These are phyloP conservation scores for Rhodotorula glutinis DNA, from an alignment of 1,284 basidiomycete species.

Conservation along the genomic window DNA sequence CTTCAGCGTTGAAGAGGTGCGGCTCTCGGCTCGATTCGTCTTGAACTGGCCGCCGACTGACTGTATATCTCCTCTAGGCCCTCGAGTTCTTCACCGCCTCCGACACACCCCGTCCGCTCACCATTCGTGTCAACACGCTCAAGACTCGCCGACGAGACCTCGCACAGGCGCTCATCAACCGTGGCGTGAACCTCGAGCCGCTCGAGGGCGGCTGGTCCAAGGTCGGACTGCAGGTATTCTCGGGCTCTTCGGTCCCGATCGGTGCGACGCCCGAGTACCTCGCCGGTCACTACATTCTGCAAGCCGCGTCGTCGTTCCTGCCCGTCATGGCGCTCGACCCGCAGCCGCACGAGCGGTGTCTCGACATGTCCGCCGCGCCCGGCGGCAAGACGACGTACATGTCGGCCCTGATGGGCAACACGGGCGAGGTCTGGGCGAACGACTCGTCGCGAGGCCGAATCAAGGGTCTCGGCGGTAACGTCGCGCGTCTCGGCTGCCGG, in stretches of 20 bases:
- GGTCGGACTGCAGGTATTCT: slow-evolving; percentile 92
- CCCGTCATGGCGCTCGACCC: slow-evolving; percentile 94
- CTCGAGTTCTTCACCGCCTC: slow-evolving; percentile 99
- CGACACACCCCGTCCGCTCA: slow-evolving; percentile 92
- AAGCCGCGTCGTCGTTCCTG: slow-evolving; percentile 98
- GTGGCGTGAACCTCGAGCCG: slow-evolving; percentile 90
- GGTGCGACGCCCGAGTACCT: slow-evolving; percentile 98
- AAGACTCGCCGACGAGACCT: slow-evolving; percentile 90
- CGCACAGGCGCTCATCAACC: slow-evolving; percentile 89
- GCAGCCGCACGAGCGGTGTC: slow-evolving; percentile 85
- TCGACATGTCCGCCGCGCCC: slow-evolving; percentile 98
- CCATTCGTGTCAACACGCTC: slow-evolving; percentile 95
- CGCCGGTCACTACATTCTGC: slow-evolving; percentile 99
- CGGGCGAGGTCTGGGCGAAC: slow-evolving; percentile 96
- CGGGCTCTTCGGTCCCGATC: slow-evolving; percentile 80
- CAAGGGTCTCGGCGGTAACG: slow-evolving; percentile 93
- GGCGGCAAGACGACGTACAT: slow-evolving; percentile 98
- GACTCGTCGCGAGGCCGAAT: slow-evolving; percentile 92
- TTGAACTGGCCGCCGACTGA: neutral
- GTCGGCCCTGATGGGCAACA: slow-evolving; percentile 94
- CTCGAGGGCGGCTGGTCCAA: slow-evolving; percentile 96
- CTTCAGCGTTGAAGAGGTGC: slow-evolving; percentile 85
- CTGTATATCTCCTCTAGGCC: slow-evolving; percentile 57
- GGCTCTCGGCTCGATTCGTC: slow-evolving; percentile 29
- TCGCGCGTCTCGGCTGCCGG: slow-evolving; percentile 95